phyloP scores from a whole-genome alignment of 1,284 basidiomycete species.

The Takashimella koratensis region DNA sequence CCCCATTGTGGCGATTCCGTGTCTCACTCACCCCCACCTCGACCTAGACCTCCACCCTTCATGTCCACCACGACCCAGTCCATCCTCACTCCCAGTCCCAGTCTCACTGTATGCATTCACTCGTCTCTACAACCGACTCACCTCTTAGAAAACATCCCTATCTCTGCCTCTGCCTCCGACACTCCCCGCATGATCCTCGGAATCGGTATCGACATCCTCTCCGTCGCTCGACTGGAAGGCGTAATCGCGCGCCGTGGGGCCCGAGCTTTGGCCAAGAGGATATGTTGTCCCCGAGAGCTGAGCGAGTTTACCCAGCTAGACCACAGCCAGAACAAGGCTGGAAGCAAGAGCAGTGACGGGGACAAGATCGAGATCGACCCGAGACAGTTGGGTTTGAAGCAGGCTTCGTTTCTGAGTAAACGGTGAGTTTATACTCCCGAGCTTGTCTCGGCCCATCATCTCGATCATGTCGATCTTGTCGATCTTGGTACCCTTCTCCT shows the following conservation, averaged over 20 bases:
- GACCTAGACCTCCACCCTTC: neutral
- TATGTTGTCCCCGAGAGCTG: constrained; percentile 55
- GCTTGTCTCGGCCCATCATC: no score
- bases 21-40: no score
- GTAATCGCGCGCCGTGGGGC: constrained; percentile 57
- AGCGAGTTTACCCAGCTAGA: constrained; percentile 9
- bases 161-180: neutral
- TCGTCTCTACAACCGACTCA: no score
- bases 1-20: no score
- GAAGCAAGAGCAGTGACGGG: no score
- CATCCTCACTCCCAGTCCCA: no score
- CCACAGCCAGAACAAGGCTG: neutral
- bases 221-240: constrained; percentile 61
- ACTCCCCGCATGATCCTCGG: constrained; percentile 57
- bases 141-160: no score
- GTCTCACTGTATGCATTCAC: no score
- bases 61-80: neutral
- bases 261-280: constrained; percentile 57
- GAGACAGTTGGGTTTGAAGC: neutral
- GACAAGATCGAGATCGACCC: no score
- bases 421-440: constrained; percentile 5
- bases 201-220: constrained; percentile 72
- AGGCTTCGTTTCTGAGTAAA: constrained; percentile 7
- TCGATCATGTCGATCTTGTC: no score
- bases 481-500: no score